These are phyloP conservation scores for Botryotinia narcissicola DNA, from an alignment of 2,329 filamentous ascomycete species.

Conservation along the genomic window DNA sequence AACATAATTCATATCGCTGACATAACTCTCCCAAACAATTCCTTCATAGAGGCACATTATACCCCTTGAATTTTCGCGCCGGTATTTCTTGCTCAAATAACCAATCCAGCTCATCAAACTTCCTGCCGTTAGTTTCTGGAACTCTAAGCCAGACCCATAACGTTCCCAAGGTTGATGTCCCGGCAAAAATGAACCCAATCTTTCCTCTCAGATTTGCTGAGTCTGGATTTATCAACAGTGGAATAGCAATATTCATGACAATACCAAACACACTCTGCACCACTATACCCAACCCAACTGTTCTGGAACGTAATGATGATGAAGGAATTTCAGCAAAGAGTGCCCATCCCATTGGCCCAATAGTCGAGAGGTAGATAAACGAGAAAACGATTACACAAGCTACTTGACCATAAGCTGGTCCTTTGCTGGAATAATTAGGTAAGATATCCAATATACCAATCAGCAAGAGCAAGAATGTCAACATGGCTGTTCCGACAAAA, in stretches of 20 bases:
- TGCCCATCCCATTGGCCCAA: conserved; percentile 19
- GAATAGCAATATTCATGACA: conserved; percentile 18
- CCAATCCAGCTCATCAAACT: conserved; percentile 18
- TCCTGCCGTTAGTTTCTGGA: conserved; percentile 14
- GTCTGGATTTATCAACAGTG: conserved; percentile 19
- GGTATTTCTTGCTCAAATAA: conserved; percentile 15
- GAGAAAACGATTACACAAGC: conserved; percentile 17
- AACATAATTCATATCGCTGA: background rate
- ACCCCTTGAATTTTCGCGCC: conserved; percentile 16
- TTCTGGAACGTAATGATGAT: conserved; percentile 11
- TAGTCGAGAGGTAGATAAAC: conserved; percentile 16
- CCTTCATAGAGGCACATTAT: conserved; percentile 7
- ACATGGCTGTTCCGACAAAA: conserved; percentile 8
- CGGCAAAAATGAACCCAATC: conserved; percentile 19
- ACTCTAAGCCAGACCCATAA: conserved; percentile 18
- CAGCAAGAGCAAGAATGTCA: conserved; percentile 10
- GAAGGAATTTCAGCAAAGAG: conserved; percentile 19
- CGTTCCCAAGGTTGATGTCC: background rate
- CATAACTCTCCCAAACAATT: background rate
- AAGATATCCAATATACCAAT: conserved; percentile 20
- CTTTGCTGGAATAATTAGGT: conserved; percentile 14
- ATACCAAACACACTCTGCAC: conserved; percentile 19
- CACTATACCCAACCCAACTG: conserved; percentile 17
- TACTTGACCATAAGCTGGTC: conserved; percentile 14
- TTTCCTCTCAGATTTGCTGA: conserved; percentile 16